Percentiles rank a stretch among this genome's conserved stretches.
These are phyloP conservation scores for Citrus hindsii DNA, from an alignment of 345 rosid genomes.

Conservation along the genomic window DNA sequence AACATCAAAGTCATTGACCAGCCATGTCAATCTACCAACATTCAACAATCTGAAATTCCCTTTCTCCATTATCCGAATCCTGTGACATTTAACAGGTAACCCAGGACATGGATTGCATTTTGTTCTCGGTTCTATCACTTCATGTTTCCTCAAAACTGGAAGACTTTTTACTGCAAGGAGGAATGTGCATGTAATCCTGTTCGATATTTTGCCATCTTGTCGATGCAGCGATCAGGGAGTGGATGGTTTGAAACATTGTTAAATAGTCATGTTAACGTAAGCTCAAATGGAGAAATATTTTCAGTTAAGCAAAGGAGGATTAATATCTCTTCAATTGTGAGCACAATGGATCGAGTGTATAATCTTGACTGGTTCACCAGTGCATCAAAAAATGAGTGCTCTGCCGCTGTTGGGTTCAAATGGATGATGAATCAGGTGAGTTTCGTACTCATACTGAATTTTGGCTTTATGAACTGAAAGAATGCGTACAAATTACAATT, in stretches of 20 bases:
- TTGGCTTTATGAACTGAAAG: background rate
- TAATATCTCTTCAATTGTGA: conserved; percentile 25
- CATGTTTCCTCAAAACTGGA: background rate
- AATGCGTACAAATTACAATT: too few relatives aligned
- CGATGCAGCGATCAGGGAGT: conserved; percentile 46
- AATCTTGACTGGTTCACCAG: conserved; percentile 37
- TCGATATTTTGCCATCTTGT: conserved; percentile 33
- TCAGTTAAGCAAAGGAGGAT: conserved; percentile 25
- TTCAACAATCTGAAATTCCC: conserved; percentile 24
- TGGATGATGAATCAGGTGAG: conserved; percentile 44
- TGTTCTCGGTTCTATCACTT: background rate
- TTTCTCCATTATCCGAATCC: conserved; percentile 33
- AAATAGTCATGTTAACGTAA: conserved; percentile 39
- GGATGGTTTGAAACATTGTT: conserved; percentile 45
- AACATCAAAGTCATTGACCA: conserved; percentile 17
- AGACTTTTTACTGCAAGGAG: conserved; percentile 10
- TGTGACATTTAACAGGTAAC: conserved; percentile 28
- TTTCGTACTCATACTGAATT: background rate
- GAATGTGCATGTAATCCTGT: conserved; percentile 39
- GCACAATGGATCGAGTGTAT: conserved; percentile 23
- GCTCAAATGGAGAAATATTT: conserved; percentile 41
- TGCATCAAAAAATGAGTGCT: conserved; percentile 39
- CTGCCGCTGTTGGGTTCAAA: conserved; percentile 41
- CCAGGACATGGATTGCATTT: background rate
- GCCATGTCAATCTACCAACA: conserved; percentile 18